Evolutionary conservation across 257 asterid genomes (phyloP).

Genomic region (Capsicum baccatum): DNA sequence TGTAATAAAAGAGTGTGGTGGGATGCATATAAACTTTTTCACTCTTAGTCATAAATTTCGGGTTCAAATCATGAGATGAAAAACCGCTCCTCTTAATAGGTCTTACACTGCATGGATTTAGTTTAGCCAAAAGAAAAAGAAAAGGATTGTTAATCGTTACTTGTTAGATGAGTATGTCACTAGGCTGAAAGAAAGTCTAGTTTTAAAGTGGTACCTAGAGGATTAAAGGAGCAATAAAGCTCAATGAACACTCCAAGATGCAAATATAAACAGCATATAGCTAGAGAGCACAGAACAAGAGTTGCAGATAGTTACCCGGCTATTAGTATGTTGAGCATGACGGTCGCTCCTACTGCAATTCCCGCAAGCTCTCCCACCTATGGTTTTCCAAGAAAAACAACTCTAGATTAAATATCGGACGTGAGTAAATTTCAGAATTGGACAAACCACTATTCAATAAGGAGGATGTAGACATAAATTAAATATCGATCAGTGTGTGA

Average conservation of each 20-base stretch:
- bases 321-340: slow-evolving; percentile 79
- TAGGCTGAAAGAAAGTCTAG: not conserved
- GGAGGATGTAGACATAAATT: too few relatives aligned
- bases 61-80: not conserved
- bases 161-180: not conserved
- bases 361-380: slow-evolving; percentile 96
- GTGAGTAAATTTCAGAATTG: not conserved
- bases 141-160: not conserved
- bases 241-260: not conserved
- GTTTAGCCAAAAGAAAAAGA: not conserved
- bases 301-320: slow-evolving; percentile 62
- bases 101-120: not conserved
- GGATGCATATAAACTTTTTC: not conserved
- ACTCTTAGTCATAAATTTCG: not conserved
- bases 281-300: not conserved
- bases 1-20: not conserved
- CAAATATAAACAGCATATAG: not conserved
- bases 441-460: not conserved
- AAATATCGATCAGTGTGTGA: not conserved
- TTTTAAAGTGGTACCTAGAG: not conserved
- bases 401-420: not conserved
- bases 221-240: not conserved
- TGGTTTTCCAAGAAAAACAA: not conserved
- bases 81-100: not conserved
- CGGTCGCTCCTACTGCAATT: slow-evolving; percentile 92